Conservation (phyloP, 2,329 filamentous ascomycete species). For the Corynespora cassiicola region DNA sequence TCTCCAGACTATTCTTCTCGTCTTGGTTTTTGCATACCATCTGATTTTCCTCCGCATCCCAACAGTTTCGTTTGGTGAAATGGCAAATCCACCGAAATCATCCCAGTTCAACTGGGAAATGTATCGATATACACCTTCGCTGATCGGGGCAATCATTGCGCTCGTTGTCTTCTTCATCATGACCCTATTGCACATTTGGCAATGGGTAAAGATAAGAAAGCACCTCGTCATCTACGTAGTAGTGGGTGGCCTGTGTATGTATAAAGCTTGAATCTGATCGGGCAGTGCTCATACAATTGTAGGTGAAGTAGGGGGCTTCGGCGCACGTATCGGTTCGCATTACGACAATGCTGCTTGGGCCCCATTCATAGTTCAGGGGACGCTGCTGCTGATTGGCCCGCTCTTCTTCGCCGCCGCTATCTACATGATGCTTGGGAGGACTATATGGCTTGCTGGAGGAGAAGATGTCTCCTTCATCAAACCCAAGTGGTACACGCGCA, state of each 20-base stretch:
- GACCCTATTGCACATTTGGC: slow-evolving; percentile 25
- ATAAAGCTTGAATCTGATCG: background rate
- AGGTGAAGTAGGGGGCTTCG: slow-evolving; percentile 52
- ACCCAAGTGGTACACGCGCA: slow-evolving; percentile 34
- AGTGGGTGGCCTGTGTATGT: slow-evolving; percentile 34
- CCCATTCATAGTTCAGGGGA: slow-evolving; percentile 51
- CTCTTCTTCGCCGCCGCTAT: slow-evolving; percentile 55
- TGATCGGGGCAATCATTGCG: slow-evolving; percentile 29
- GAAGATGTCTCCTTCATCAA: slow-evolving; percentile 32
- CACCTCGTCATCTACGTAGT: slow-evolving; percentile 32
- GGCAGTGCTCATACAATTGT: background rate
- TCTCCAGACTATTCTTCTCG: too few relatives aligned
- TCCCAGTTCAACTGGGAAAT: slow-evolving; percentile 38
- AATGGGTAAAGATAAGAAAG: slow-evolving; percentile 22
- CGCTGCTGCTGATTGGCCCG: slow-evolving; percentile 52
- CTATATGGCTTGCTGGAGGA: slow-evolving; percentile 39
- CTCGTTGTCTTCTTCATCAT: slow-evolving; percentile 30
- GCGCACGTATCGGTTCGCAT: slow-evolving; percentile 46
- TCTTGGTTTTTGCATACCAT: background rate
- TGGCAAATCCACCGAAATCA: slow-evolving; percentile 29
- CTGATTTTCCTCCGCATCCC: slow-evolving; percentile 1
- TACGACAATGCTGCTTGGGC: slow-evolving; percentile 43
- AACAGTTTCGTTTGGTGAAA: too few relatives aligned
- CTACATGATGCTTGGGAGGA: slow-evolving; percentile 54
- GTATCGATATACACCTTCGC: slow-evolving; percentile 40